Evolutionary conservation across 2,329 filamentous ascomycete species (phyloP).

Genomic region (Arthrobotrys conoides): DNA sequence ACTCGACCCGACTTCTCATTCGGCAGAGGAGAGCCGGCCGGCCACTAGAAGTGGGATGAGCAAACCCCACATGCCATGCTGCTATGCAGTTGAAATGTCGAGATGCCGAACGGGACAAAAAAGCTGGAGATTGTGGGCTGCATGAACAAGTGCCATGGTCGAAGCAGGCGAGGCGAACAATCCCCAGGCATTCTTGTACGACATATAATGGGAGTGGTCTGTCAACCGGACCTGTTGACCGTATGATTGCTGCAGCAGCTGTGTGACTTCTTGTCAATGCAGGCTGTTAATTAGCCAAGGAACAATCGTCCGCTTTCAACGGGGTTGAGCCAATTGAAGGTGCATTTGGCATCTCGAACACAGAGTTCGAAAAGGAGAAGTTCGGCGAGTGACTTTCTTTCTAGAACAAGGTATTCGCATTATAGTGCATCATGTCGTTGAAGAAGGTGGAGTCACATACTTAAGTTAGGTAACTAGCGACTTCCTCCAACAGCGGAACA

Average conservation of each 20-base stretch:
- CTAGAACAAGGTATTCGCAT: not conserved
- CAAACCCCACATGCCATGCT: slow-evolving; percentile 38
- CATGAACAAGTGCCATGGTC: slow-evolving; percentile 20
- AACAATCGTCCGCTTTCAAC: too few species aligned
- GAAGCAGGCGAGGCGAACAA: not conserved
- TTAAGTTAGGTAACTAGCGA: too few species aligned
- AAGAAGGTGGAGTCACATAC: not conserved
- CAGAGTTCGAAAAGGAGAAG: not conserved
- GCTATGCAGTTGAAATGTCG: slow-evolving; percentile 22
- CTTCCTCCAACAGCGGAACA: not conserved
- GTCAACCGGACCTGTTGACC: not conserved
- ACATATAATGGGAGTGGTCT: slow-evolving; percentile 5
- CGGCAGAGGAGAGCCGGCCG: slow-evolving; percentile 34
- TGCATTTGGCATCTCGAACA: slow-evolving; percentile 17
- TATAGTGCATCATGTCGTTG: not conserved
- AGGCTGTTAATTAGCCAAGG: not conserved
- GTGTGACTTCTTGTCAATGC: slow-evolving; percentile 9
- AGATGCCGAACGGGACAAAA: slow-evolving; percentile 43
- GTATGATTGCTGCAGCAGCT: slow-evolving; percentile 16
- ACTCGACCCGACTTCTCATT: slow-evolving; percentile 1
- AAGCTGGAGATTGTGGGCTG: slow-evolving; percentile 24
- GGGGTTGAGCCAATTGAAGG: not conserved
- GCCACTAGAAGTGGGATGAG: slow-evolving; percentile 33
- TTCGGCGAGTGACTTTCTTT: not conserved
- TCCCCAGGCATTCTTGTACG: slow-evolving; percentile 12